Evolutionary conservation across 768 basidiomycete genomes (phyloP).

Genomic region (Tylopilus sp.): DNA sequence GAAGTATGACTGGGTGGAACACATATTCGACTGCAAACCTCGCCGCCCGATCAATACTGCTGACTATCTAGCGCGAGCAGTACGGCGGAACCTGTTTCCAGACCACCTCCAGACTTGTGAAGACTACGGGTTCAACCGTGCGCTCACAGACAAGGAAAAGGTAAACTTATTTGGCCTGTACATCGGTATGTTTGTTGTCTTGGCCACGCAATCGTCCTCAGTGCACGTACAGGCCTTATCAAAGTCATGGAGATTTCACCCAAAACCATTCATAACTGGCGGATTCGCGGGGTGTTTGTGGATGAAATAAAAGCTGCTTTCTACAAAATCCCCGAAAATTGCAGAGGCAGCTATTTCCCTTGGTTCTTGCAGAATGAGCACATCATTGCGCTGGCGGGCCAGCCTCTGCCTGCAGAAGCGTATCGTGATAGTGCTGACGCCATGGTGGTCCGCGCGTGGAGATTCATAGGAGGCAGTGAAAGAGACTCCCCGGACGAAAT

Average conservation of each 20-base stretch:
- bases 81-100: background rate
- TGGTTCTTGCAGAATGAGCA: slow-evolving; percentile 7
- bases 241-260: background rate
- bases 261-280: slow-evolving; percentile 2
- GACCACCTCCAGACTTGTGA: background rate
- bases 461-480: slow-evolving; percentile 1
- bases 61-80: background rate
- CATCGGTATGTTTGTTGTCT: background rate
- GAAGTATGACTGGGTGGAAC: background rate
- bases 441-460: background rate
- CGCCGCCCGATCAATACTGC: slow-evolving; percentile 2
- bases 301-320: slow-evolving; percentile 1
- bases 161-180: background rate
- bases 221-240: background rate
- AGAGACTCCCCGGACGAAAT: background rate
- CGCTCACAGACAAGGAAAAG: background rate
- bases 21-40: slow-evolving; percentile 7
- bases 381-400: background rate
- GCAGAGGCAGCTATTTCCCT: background rate
- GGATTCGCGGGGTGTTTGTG: background rate
- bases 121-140: slow-evolving; percentile 2
- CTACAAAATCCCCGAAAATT: background rate
- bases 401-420: background rate
- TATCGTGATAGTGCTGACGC: background rate
- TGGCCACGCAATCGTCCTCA: background rate